phyloP scores from a whole-genome alignment of 2,329 filamentous ascomycete genomes.

The Pyrenophora teres region DNA sequence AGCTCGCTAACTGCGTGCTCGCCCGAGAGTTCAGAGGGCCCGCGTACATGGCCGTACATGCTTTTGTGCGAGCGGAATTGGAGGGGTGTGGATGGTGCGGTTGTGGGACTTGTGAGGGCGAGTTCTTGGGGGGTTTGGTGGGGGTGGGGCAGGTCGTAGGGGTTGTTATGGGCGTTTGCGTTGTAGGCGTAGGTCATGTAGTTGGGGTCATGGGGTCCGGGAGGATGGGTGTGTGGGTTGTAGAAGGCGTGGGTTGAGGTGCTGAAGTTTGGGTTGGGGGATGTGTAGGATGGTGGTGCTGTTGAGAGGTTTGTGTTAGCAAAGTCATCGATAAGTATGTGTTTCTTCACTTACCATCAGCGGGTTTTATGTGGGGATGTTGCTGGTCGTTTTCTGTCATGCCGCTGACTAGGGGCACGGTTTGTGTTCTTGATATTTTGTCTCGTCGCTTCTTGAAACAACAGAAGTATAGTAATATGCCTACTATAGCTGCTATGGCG shows the following conservation, averaged over 20 bases:
- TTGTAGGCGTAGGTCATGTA: neutral
- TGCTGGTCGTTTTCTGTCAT: neutral
- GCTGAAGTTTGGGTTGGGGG: slow-evolving; percentile 6
- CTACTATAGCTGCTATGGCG: slow-evolving; percentile 20
- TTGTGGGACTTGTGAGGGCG: neutral
- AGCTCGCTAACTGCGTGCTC: slow-evolving; percentile 1
- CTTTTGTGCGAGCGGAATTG: slow-evolving; percentile 1
- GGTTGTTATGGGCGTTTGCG: neutral
- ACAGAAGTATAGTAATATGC: slow-evolving; percentile 23
- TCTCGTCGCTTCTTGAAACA: slow-evolving; percentile 17
- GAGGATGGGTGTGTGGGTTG: slow-evolving; percentile 4
- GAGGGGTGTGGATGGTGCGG: neutral
- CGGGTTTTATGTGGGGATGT: neutral
- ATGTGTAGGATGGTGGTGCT: slow-evolving; percentile 16
- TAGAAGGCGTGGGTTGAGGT: neutral
- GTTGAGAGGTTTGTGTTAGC: neutral
- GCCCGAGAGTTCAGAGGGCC: slow-evolving; percentile 3
- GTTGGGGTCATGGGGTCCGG: neutral
- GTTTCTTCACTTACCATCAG: slow-evolving; percentile 1
- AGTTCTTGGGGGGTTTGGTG: slow-evolving; percentile 18
- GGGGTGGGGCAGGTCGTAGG: neutral
- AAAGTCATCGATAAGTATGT: no score
- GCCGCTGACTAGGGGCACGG: neutral
- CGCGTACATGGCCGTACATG: slow-evolving; percentile 4
- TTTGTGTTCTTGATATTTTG: neutral